Evolutionary conservation across 441 rosid species (phyloP).

Genomic region (Pelargonium australe): DNA sequence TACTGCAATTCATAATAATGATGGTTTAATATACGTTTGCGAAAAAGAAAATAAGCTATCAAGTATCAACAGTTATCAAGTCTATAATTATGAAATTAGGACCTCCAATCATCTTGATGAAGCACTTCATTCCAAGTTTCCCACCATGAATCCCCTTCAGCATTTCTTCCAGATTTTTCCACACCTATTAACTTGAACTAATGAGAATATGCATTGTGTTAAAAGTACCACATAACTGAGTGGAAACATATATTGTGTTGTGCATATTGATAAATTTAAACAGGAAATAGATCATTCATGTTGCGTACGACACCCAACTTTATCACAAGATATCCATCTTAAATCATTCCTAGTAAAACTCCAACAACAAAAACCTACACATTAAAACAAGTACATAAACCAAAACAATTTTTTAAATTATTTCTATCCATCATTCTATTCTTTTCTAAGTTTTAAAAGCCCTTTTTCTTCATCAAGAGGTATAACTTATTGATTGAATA

Average conservation of each 20-base stretch:
- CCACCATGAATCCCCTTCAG: conserved; percentile 99
- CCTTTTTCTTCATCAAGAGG: background rate
- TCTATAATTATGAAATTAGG: conserved; percentile 14
- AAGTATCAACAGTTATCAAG: background rate
- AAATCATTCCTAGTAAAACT: background rate
- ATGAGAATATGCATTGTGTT: background rate
- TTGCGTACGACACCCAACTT: background rate
- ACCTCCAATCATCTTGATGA: conserved; percentile 99
- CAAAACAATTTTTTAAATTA: background rate
- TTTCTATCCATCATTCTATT: background rate
- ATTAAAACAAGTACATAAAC: background rate
- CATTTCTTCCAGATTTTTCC: conserved; percentile 93
- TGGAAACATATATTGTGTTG: background rate
- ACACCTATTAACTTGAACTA: conserved; percentile 47
- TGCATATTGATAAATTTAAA: background rate
- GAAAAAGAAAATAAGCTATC: conserved; percentile 12
- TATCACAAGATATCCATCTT: background rate
- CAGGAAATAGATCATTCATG: background rate
- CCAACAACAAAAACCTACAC: background rate
- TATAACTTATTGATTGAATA: background rate
- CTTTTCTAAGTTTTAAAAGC: background rate
- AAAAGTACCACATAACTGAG: background rate
- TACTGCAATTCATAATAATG: conserved; percentile 43
- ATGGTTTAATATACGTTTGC: background rate
- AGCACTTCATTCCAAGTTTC: conserved; percentile 99